Percentiles rank a stretch among this genome's conserved stretches.
Evolutionary conservation across 345 rosid species (phyloP).

Genomic region (Salix udensis): DNA sequence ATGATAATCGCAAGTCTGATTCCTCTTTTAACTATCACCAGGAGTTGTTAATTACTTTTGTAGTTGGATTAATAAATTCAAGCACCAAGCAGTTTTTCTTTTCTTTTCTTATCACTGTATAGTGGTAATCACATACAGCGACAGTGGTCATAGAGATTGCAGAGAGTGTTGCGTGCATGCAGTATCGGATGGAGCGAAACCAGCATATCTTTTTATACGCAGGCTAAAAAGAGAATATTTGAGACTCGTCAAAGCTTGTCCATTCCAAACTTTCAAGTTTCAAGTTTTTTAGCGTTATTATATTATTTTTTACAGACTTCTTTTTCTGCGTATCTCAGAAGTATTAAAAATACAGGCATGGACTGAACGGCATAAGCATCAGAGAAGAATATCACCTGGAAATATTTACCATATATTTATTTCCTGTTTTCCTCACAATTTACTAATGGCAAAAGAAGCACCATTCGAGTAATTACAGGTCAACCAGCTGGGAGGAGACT

Average conservation of each 20-base stretch:
- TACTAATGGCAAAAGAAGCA: background rate
- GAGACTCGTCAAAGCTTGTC: constrained; percentile 13
- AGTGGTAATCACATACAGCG: background rate
- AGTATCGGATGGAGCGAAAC: background rate
- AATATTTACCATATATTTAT: background rate
- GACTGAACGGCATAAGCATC: constrained; percentile 13
- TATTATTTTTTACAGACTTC: background rate
- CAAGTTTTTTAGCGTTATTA: background rate
- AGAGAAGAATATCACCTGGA: constrained; percentile 21
- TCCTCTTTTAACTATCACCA: background rate
- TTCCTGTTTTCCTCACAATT: background rate
- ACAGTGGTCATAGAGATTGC: background rate
- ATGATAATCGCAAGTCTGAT: background rate
- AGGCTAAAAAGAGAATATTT: constrained; percentile 22
- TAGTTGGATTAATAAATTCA: background rate
- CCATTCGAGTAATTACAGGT: background rate
- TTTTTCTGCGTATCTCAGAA: background rate
- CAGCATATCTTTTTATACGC: background rate
- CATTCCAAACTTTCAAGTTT: constrained; percentile 5
- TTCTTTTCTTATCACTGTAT: background rate
- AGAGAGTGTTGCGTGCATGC: background rate
- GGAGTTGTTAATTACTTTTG: background rate
- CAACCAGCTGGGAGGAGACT: constrained; percentile 6
- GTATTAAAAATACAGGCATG: constrained; percentile 8
- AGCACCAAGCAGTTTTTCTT: background rate